Conservation (phyloP, 169 alveolate species). For the Eimeria maxima region DNA sequence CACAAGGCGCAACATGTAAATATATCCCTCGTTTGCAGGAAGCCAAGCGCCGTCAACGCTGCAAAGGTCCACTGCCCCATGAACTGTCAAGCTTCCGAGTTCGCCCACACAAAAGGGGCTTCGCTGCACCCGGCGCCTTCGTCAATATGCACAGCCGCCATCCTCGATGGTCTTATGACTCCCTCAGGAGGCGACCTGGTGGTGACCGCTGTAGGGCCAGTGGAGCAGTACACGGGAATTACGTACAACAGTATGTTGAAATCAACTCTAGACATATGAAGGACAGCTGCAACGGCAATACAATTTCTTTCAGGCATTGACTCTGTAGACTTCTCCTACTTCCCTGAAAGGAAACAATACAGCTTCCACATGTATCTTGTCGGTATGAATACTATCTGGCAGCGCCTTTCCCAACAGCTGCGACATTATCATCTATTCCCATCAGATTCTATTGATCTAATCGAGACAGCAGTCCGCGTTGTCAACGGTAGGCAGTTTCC, state of each 20-base stretch:
- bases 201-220: constrained; percentile 84
- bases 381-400: background rate
- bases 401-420: background rate
- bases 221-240: constrained; percentile 85
- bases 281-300: background rate
- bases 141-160: constrained; percentile 94
- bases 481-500: constrained; percentile 86
- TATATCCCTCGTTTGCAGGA: background rate
- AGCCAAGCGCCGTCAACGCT: constrained; percentile 17
- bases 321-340: constrained; percentile 65
- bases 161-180: constrained; percentile 92
- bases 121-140: constrained; percentile 90
- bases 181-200: constrained; percentile 90
- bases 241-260: constrained; percentile 49
- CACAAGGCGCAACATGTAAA: background rate
- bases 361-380: constrained; percentile 67
- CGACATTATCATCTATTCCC: background rate
- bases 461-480: constrained; percentile 91
- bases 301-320: constrained; percentile 61
- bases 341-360: constrained; percentile 65
- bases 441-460: constrained; percentile 88
- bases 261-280: background rate
- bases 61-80: constrained; percentile 87
- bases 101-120: constrained; percentile 86
- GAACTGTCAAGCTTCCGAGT: constrained; percentile 87